Conservation (phyloP, 2,329 filamentous ascomycete genomes). For the Aspergillus sp. region DNA sequence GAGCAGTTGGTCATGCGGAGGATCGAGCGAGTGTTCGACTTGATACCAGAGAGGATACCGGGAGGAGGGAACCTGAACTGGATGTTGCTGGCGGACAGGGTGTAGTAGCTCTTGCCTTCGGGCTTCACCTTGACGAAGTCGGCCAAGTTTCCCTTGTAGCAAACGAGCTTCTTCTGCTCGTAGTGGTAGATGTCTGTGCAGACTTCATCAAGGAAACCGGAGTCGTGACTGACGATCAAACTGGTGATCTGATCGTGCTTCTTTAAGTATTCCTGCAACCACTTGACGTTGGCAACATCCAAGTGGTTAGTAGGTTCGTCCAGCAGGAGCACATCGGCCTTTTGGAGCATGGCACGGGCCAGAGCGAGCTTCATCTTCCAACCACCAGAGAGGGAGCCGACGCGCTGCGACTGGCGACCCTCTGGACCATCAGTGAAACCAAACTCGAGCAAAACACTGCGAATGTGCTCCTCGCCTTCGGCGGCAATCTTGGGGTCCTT, state of each 20-base stretch:
- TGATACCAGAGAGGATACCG: conserved; percentile 91
- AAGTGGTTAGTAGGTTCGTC: conserved; percentile 99
- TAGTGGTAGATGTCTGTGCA: conserved; percentile 99
- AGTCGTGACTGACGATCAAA: conserved; percentile 98
- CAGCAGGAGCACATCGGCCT: conserved; percentile 91
- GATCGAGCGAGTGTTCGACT: conserved; percentile 91
- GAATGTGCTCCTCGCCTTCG: conserved; percentile 80
- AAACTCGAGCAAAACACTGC: conserved; percentile 82
- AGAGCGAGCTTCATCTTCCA: conserved; percentile 99
- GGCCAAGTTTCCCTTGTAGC: conserved; percentile 56
- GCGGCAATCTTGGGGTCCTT: conserved; percentile 86
- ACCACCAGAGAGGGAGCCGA: conserved; percentile 93
- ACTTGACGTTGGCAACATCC: conserved; percentile 93
- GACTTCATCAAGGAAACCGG: conserved; percentile 92
- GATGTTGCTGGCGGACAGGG: conserved; percentile 81
- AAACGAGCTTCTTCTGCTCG: conserved; percentile 88
- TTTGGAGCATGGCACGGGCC: conserved; percentile 94
- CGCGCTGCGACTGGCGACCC: conserved; percentile 84
- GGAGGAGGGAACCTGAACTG: conserved; percentile 98
- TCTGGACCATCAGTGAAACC: conserved; percentile 91
- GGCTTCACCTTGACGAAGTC: conserved; percentile 85
- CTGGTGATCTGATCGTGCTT: conserved; percentile 95
- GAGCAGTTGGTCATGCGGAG: conserved; percentile 91
- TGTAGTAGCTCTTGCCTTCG: conserved; percentile 98
- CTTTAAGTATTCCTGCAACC: conserved; percentile 95